Base-by-base conservation (phyloP, 306 rosid species). In the Medicago truncatula region DNA sequence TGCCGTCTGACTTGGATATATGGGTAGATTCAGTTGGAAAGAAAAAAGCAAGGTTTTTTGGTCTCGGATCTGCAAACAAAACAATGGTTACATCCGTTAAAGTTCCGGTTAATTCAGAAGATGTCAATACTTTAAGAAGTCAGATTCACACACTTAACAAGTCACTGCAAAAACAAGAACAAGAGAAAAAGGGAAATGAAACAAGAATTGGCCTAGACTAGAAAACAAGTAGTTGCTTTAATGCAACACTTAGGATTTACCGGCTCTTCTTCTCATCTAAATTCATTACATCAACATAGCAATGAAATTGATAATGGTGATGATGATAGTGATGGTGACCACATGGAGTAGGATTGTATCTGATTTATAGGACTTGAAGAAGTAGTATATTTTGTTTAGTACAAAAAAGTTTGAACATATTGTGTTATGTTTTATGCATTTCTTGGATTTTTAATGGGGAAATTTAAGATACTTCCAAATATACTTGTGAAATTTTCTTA, bases 1-100 rank as follows among this genome's bases (percentile, higher is more conserved):
- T 61, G 43, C 67, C 67, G 8, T 15, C 20, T 31, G 67, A 61
- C 20, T 15, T 61, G 43, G 67, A 61, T 61, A 61, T 61, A 28
- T 31, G 67, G 43, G 12, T 61, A 15, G 6, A 61, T 31, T 61
- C 43, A 7, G 18, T 61, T 31, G 67, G 67, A 31, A 12, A 4
- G 50, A 44, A 57, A 34, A 62, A 34, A 7, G 44, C 44, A 34
- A 62, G 67, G 13, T 9, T 62, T 8, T 62, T 62, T 34, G 67
- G 67, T 62, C 67, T 62, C 6, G 67, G 44, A 8, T 62, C 44
- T 34, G 43, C 8, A 31, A 62, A n/a, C 67, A 62, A 62, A 62
- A 62, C 21, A 15, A 34, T 62, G 39, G 6, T 15, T 34, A 36
- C 67, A 62, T 31, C 21, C 15, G 31, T 18, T 56, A 20, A 23